Base-by-base conservation (phyloP, 169 alveolate species). In the Plasmodium adleri region DNA sequence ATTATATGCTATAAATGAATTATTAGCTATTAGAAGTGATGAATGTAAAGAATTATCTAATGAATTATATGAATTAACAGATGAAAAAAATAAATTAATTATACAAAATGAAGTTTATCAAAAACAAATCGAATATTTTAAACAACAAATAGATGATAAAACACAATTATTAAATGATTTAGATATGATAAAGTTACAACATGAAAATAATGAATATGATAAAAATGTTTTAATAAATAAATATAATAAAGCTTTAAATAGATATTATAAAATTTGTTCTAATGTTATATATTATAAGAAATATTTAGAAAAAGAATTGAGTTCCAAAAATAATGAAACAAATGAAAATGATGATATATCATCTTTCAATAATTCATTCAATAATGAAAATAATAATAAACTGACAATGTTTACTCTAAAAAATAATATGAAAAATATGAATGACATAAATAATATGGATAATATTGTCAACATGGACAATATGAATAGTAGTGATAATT, bases 11-110 rank as follows among this genome's bases (percentile, higher is more conserved):
- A 83, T 60, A 5, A 80, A 80, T 47, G 90, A 80, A 54, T 72
- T 80, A 7, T 62, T 80, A 22, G 90, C 90, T 12, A 49, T 68
- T 67, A 58, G 90, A 56, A 80, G 90, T 28, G 90, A 80, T 80
- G 90, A 80, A 60, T 80, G 90, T 20, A 80, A 80, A 58, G 90
- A 80, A 62, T 32, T 80, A 39, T 32, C 83, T 12, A 54, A 56
- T n/a, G 90, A 80, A 50, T 72, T 80, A 50, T 80, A 68, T 28
- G 90, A 80, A 49, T 22, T 80, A 10, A 80, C 80, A 3, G 90
- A 80, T 68, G 90, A 68, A 0, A 80, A 80, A 62, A 80, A 80
- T 80, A 80, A 80, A 45, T 39, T 80, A 68, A 80, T 80, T 32
- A 67, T 56, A 10, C 52, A 72, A 80, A 80, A 80, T 24, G 90